Conservation (phyloP, 495 filamentous ascomycete species). For the Aspergillus bridgeri region DNA sequence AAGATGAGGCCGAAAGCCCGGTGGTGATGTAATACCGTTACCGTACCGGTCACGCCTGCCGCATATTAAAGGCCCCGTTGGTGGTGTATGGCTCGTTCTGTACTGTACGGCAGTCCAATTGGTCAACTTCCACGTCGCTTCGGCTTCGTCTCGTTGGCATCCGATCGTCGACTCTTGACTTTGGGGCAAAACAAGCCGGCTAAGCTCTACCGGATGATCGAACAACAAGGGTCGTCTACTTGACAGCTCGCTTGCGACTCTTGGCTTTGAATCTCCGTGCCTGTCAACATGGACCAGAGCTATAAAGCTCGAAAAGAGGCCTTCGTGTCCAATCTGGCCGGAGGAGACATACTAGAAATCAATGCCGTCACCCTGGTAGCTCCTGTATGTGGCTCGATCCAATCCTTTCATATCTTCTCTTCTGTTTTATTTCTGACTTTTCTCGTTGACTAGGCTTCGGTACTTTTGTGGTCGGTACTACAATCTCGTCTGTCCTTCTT, state of each 20-base stretch:
- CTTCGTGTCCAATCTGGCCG: constrained; percentile 90
- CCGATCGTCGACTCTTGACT: neutral
- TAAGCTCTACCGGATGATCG: neutral
- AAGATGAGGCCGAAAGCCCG: neutral
- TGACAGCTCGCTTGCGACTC: neutral
- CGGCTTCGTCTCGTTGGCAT: neutral
- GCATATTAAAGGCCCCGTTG: neutral
- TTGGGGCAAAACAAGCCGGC: neutral
- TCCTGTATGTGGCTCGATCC: constrained; percentile 56
- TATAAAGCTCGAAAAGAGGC: constrained; percentile 93
- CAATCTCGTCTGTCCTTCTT: constrained; percentile 88
- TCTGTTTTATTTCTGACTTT: neutral
- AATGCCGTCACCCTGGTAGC: constrained; percentile 79
- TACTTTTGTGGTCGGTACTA: constrained; percentile 83
- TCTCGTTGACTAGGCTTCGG: constrained; percentile 56
- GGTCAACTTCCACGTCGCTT: neutral
- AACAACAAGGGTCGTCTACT: neutral
- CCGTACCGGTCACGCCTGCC: neutral
- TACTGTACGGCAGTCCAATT: neutral
- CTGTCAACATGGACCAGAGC: constrained; percentile 50
- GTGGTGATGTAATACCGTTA: neutral
- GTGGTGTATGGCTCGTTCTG: neutral
- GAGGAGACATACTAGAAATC: constrained; percentile 80
- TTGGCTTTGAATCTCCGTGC: neutral
- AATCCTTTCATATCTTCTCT: constrained; percentile 1